Base-by-base conservation (phyloP, 495 filamentous ascomycete genomes). In the Penicillium macrosclerotiorum region DNA sequence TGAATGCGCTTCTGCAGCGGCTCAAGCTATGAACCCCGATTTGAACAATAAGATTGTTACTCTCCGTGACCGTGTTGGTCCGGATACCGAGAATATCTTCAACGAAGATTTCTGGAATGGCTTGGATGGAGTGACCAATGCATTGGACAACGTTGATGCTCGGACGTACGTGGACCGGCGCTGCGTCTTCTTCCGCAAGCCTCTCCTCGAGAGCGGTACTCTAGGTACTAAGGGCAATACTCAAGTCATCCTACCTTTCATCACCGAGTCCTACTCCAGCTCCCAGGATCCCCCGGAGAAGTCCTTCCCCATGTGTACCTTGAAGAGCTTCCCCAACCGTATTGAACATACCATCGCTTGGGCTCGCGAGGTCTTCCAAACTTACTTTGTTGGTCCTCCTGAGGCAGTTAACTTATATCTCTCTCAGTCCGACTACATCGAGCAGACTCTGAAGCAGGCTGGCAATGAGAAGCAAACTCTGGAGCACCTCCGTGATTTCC, bases 271-370 rank as follows among this genome's bases (percentile, higher is more conserved):
- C 0, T 99, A 99, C 69, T 96, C 94, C 3, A 96, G 90, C 52
- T 97, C 93, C 5, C 94, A 96, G 59, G 94, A 99, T 71, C 94
- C 94, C 2, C 94, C 94, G 1, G 94, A 99, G 76, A 89, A 95
- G 68, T 95, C 90, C 1, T 96, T 97, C 81, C 94, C 94, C 2
- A 95, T 96, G 88, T 99, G 94, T 65, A 99, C 94, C 3, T 74
- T 99, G 43, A 81, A 90, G 49, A 96, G 90, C 74, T 99, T 99
- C 78, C 94, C 94, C 44, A 99, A 99, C 74, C 86, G 83, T 59
- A 99, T 99, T 61, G 89, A 99, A 70, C 94, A 99, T 61, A 99
- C 94, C 4, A 99, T 99, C 64, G 94, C 94, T 16, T 99, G 94
- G 94, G 88, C 90, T 19, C 82, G 92, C 34, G 93, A 97, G 59